Evolutionary conservation across 2,329 filamentous ascomycete species (phyloP), one percentile per base, ranked within the genome.

Genomic region (Hymenoscyphus salicellus): DNA sequence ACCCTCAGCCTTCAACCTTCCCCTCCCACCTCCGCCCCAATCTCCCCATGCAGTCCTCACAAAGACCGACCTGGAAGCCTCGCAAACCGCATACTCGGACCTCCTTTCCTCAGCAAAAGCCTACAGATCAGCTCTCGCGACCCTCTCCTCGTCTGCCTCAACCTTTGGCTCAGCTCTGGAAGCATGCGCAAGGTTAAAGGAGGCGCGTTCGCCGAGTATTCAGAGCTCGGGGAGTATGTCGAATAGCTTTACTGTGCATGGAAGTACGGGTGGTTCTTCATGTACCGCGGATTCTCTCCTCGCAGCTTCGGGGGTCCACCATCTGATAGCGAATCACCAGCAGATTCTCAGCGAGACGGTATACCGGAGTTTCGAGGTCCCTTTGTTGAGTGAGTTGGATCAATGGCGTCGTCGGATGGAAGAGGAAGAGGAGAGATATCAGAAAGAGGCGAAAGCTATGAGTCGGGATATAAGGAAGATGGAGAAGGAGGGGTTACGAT

Each of bases 271-370:
- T 49, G 80, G 81, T 55, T 58, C 56, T 3, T 60, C 23, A 26
- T 89, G 86, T 77, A 89, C 87, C 0, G 87, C 86, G 17, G 86
- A 89, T 75, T 81, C 82, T 61, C 79, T 90, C 55, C 78, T 90
- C 65, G 82, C 85, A 33, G 84, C 86, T 14, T 84, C 85, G 38
- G 87, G 87, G 41, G 81, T 89, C 49, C 87, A 90, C 73, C 86
- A 89, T 71, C 80, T 90, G 23, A 80, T 89, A 64, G 87, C 87
- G 56, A 90, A 89, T 77, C 87, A 90, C 78, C 85, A 89, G 75
- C 86, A 89, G 73, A 89, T 90, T 70, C 81, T 90, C 3, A 85
- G 82, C 68, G 87, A 90, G 76, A 89, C 86, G 0, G 85, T 90
- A 8, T 89, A 90, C 76, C 81, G 87, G 62, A 82, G 81, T 65